Base-by-base conservation (phyloP, 2,329 filamentous ascomycete species). In the Fusarium armeniacum region DNA sequence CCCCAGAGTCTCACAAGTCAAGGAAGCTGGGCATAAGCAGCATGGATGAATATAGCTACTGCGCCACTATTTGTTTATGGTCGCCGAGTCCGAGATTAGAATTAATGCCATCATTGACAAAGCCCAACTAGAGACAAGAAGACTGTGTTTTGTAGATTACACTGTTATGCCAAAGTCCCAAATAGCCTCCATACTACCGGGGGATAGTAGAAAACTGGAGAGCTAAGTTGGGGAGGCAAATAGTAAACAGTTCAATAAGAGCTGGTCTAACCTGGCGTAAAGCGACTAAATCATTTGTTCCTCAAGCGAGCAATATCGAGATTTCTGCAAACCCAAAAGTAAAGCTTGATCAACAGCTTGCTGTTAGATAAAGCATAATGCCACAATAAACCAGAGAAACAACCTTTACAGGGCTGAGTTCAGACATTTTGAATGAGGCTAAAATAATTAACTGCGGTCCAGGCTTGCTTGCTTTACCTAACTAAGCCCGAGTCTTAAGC, bases 401-500 rank as follows among this genome's bases (percentile, higher is more conserved):
- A 52, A 40, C 24, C 26, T 52, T 10, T 22, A 41, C 41, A 64
- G 41, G 46, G 54, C 54, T 65, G 61, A 49, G 24, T 35, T 22
- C 10, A 28, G 33, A 47, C 18, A 10, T 53, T 22, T 41, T 35
- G 26, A 26, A 61, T 41, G 15, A 36, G 35, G 24, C 55, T 58
- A 58, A 43, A 38, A 15, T 35, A 10, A 1, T 69, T 8, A 20
- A 11, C 53, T 65, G 40, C 45, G 47, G 41, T 22, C 26, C 2
- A 45, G 20, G 12, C n/a, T 38, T 28, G 38, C 28, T 38, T 30
- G 36, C 45, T 52, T 56, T 40, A 35, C 35, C 40, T 43, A 69
- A 49, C 46, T 62, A 22, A 38, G 18, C 11, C 43, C 46, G 36
- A 40, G 20, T 24, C 20, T 70, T 67, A 70, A 69, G 66, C 55